Evolutionary conservation across 495 filamentous ascomycete genomes (phyloP).

Genomic region (Annulohypoxylon stygium): DNA sequence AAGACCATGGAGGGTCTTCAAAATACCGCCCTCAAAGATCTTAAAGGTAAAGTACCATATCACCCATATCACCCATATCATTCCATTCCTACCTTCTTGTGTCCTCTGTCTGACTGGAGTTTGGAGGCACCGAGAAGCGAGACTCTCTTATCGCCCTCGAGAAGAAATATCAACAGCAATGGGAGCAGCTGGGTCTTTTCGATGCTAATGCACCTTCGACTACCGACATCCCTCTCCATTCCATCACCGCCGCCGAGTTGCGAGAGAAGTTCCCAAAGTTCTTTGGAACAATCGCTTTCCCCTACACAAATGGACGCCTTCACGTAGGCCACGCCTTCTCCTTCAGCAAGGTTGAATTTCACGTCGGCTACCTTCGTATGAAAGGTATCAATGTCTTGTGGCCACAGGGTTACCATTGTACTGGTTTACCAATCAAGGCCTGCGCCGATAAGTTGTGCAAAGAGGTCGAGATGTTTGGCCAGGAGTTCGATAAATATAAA

Average conservation of each 20-base stretch:
- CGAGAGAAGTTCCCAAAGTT: constrained; percentile 86
- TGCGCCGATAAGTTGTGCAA: constrained; percentile 94
- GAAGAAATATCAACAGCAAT: constrained; percentile 91
- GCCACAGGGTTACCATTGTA: constrained; percentile 95
- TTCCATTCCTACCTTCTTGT: constrained; percentile 14
- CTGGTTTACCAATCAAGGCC: constrained; percentile 97
- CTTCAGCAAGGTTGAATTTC: constrained; percentile 90
- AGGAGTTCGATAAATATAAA: constrained; percentile 83
- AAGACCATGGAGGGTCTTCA: constrained; percentile 35
- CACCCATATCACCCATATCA: background rate
- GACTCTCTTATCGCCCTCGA: constrained; percentile 88
- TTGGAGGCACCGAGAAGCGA: constrained; percentile 80
- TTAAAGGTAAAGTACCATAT: constrained; percentile 33
- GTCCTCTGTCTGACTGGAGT: constrained; percentile 7
- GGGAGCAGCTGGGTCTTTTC: constrained; percentile 84
- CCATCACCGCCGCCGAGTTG: constrained; percentile 77
- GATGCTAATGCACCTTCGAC: constrained; percentile 84
- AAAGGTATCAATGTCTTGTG: constrained; percentile 88
- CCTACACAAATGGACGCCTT: constrained; percentile 95
- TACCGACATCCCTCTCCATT: constrained; percentile 77
- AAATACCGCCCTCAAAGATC: constrained; percentile 40
- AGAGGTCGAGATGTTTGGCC: constrained; percentile 89
- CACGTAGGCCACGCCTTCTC: constrained; percentile 95
- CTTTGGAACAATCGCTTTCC: constrained; percentile 93
- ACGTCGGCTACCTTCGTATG: constrained; percentile 85